Evolutionary conservation across 2,329 filamentous ascomycete species (phyloP).

Genomic region (Chrysoporthe cubensis): DNA sequence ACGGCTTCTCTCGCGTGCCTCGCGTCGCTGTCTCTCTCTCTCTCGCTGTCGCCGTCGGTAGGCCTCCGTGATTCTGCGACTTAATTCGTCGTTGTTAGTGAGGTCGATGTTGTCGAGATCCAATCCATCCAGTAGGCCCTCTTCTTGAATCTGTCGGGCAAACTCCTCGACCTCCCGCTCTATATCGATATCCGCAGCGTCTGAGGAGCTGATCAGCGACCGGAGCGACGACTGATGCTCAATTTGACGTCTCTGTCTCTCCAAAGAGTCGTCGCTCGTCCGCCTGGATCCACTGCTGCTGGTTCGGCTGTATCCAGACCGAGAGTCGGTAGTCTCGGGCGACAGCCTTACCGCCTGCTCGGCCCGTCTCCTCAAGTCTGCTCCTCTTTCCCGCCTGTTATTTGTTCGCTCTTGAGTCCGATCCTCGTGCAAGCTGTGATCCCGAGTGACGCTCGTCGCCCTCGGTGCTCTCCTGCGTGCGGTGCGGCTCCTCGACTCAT

Average conservation of each 20-base stretch:
- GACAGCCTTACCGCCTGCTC: conserved; percentile 44
- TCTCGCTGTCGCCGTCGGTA: conserved; percentile 77
- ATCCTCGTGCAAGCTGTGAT: conserved; percentile 41
- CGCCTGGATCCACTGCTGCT: conserved; percentile 52
- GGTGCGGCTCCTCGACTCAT: conserved; percentile 30
- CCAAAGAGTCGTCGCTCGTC: conserved; percentile 42
- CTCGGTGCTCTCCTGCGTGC: conserved; percentile 31
- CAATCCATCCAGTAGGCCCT: conserved; percentile 84
- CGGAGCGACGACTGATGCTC: conserved; percentile 90
- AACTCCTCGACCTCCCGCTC: conserved; percentile 90
- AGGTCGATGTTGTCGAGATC: conserved; percentile 87
- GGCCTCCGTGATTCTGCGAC: conserved; percentile 86
- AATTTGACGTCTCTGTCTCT: conserved; percentile 60
- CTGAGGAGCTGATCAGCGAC: conserved; percentile 79
- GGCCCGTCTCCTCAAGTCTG: conserved; percentile 36
- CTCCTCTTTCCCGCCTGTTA: conserved; percentile 38
- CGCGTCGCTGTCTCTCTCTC: conserved; percentile 58
- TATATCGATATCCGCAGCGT: conserved; percentile 76
- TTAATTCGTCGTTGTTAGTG: conserved; percentile 85
- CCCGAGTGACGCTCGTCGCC: conserved; percentile 36
- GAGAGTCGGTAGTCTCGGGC: conserved; percentile 40
- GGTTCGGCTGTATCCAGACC: conserved; percentile 41
- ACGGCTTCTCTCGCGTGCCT: conserved; percentile 50
- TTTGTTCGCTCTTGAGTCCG: conserved; percentile 34
- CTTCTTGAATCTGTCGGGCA: conserved; percentile 81